These are phyloP conservation scores for Bocquillonia castaneifolia DNA, from an alignment of 441 rosid genomes.

Conservation along the genomic window DNA sequence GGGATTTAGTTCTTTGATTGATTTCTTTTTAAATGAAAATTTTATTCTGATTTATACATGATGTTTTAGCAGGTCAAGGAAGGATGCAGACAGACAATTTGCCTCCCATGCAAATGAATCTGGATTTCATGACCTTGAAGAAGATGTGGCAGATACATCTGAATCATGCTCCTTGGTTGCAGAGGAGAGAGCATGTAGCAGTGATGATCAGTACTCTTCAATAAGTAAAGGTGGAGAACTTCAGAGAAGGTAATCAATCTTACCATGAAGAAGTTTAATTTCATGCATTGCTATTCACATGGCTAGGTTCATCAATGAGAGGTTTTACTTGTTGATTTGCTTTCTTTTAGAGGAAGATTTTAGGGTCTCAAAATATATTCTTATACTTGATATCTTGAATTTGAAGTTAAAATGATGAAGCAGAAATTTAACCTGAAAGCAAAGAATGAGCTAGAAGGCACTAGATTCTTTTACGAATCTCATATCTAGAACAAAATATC, in stretches of 20 bases:
- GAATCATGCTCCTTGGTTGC: slow-evolving; percentile 71
- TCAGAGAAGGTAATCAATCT: slow-evolving; percentile 45
- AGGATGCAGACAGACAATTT: slow-evolving; percentile 31
- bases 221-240: slow-evolving; percentile 34
- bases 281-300: neutral
- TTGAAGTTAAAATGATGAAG: neutral
- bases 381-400: neutral
- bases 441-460: neutral
- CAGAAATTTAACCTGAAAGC: neutral
- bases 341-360: neutral
- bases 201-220: slow-evolving; percentile 53
- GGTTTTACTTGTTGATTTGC: neutral
- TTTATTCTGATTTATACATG: slow-evolving; percentile 15
- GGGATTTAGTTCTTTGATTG: slow-evolving; percentile 1
- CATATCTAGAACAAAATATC: neutral
- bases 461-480: neutral
- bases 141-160: slow-evolving; percentile 51
- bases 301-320: neutral
- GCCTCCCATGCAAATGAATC: slow-evolving; percentile 36
- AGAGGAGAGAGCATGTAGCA: slow-evolving; percentile 64
- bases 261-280: neutral
- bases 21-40: neutral
- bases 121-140: slow-evolving; percentile 37
- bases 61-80: slow-evolving; percentile 44
- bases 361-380: neutral